These are phyloP conservation scores for Oryza coarctata DNA, from an alignment of 176 grass and related monocot genomes.

Conservation along the genomic window DNA sequence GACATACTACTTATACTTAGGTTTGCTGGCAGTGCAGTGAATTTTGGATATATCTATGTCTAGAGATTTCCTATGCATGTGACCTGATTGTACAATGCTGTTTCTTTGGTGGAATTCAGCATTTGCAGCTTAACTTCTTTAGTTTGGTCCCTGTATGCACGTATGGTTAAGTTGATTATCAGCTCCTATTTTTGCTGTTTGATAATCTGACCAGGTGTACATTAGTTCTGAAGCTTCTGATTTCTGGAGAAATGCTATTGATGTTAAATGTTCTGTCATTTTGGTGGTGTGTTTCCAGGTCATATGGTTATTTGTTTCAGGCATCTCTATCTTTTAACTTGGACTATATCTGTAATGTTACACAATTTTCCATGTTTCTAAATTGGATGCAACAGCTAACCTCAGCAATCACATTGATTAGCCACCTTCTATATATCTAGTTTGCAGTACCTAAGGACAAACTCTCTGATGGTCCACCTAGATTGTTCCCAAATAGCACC, in stretches of 20 bases:
- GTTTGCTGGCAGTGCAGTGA: background rate
- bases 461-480: background rate
- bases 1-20: background rate
- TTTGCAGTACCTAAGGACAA: background rate
- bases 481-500: background rate
- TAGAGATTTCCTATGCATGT: conserved; percentile 21
- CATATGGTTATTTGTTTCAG: background rate
- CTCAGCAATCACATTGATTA: conserved; percentile 11
- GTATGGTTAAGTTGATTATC: background rate
- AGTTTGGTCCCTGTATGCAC: background rate
- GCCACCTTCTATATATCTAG: background rate
- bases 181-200: background rate
- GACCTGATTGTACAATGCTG: background rate
- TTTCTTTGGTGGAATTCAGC: background rate
- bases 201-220: background rate
- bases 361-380: background rate
- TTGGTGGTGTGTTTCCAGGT: background rate
- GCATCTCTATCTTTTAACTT: background rate
- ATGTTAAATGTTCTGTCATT: background rate
- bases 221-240: background rate
- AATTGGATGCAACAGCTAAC: background rate
- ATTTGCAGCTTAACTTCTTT: background rate
- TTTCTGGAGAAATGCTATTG: background rate
- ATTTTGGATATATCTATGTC: background rate
- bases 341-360: background rate